A percentile compares a stretch with the other conserved stretches of the same genome.
These are phyloP conservation scores for Brassica nigra DNA, from an alignment of 345 rosid species.

Conservation along the genomic window DNA sequence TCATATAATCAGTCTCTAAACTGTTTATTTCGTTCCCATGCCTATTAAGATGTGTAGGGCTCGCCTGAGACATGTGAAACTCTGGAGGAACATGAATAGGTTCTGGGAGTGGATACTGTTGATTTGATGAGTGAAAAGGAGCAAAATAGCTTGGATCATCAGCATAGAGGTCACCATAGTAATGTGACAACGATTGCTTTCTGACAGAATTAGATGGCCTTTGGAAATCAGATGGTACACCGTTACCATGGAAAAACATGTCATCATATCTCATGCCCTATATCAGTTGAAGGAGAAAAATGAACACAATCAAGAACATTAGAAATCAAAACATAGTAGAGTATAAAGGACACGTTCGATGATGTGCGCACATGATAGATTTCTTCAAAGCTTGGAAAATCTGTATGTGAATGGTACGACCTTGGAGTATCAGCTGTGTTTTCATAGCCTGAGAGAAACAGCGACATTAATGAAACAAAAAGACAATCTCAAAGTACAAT, in stretches of 20 bases:
- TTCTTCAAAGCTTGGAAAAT: conserved; percentile 44
- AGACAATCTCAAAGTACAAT: not conserved
- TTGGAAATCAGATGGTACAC: conserved; percentile 40
- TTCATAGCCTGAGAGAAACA: conserved; percentile 44
- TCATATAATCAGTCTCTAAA: conserved; percentile 40
- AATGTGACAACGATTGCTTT: conserved; percentile 30
- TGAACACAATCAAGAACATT: conserved; percentile 17
- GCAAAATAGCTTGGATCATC: conserved; percentile 40
- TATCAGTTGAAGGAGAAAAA: conserved; percentile 3
- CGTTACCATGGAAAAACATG: conserved; percentile 43
- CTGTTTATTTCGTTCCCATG: conserved; percentile 40
- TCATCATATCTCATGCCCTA: conserved; percentile 49
- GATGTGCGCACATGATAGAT: conserved; percentile 49
- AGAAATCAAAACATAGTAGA: conserved; percentile 10
- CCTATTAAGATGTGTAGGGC: conserved; percentile 39
- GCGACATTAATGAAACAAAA: conserved; percentile 19
- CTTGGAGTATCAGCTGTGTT: conserved; percentile 47
- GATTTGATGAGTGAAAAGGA: conserved; percentile 40
- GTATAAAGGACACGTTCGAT: conserved; percentile 14
- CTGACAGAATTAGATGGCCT: conserved; percentile 35
- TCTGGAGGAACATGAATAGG: conserved; percentile 35
- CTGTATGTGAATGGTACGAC: conserved; percentile 37
- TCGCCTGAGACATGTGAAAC: conserved; percentile 41
- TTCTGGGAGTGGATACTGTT: conserved; percentile 42
- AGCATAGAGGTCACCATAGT: conserved; percentile 40